Evolutionary conservation across 768 basidiomycete species (phyloP), one percentile per base, ranked within the genome.

Genomic region (Leccinellum albellum): DNA sequence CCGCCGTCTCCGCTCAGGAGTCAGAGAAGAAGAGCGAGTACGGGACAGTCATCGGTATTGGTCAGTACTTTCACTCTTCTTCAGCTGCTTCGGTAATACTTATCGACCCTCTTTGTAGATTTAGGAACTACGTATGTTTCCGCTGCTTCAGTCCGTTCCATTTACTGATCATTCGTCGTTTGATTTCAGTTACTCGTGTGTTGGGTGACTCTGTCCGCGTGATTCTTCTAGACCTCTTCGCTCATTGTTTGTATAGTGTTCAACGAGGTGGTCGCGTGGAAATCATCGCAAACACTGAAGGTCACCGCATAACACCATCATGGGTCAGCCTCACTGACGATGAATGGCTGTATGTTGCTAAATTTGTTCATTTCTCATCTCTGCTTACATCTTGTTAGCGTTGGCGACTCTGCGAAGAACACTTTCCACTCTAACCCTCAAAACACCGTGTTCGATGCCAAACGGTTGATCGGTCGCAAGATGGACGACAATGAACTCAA

Each of bases 351-450:
- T 71, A 42, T 52, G 68, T 64, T 21, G 1, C 3, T 2, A 4
- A 21, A 46, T 29, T 55, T 17, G 0, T 26, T 5, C 13, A 1
- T 15, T 8, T 21, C 2, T 4, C 12, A 2, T 15, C 1, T 28
- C 0, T 4, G 2, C 29, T 60, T 1, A 55, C 37, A 0, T 1
- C 21, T 2, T 28, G 0, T 8, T 20, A 79, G 74, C 70, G 90
- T 99, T 66, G 96, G 97, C 67, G 96, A 99, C 73, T 82, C 86
- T 58, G 96, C 96, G 44, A 99, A 99, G 79, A 98, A 99, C 70
- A 93, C 94, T 29, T 93, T 86, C 77, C 87, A 92, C 73, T 80
- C 89, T 46, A 93, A 98, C 76, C 93, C 96, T 20, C 65, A 81
- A 63, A 98, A 98, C 76, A 97, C 94, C 12, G 89, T 97, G 56